phyloP scores from a whole-genome alignment of 2,329 filamentous ascomycete genomes.

The Mycosphaerella arachidis region DNA sequence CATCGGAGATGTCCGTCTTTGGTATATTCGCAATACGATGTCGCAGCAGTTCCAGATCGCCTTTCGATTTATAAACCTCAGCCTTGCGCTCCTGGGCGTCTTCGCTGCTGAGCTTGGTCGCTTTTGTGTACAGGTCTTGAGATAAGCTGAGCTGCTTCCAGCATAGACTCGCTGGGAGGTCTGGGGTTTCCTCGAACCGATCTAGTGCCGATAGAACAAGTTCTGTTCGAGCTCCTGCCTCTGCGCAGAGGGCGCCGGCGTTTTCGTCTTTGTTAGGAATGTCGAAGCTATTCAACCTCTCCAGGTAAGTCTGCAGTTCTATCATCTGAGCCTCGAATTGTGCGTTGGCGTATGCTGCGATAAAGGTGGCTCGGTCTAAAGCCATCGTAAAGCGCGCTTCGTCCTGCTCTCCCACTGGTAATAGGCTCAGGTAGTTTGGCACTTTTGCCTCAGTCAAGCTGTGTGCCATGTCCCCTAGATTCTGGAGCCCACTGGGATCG shows the following conservation, averaged over 20 bases:
- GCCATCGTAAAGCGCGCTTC: constrained; percentile 39
- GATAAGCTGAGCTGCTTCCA: constrained; percentile 54
- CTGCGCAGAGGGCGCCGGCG: constrained; percentile 49
- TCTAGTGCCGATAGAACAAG: constrained; percentile 27
- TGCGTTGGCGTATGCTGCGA: constrained; percentile 53
- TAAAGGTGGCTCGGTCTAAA: constrained; percentile 54
- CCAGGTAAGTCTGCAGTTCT: constrained; percentile 52
- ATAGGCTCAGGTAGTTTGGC: constrained; percentile 45
- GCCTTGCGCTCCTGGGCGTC: constrained; percentile 43
- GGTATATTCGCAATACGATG: constrained; percentile 44
- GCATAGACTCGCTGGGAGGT: constrained; percentile 30
- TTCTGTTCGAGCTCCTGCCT: constrained; percentile 29
- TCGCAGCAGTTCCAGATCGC: constrained; percentile 53
- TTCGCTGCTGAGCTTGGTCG: constrained; percentile 45
- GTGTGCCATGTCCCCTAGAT: constrained; percentile 56
- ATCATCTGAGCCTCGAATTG: constrained; percentile 51
- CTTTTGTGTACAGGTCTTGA: constrained; percentile 47
- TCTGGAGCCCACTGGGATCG: constrained; percentile 44
- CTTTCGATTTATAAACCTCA: constrained; percentile 49
- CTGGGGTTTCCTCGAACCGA: constrained; percentile 20
- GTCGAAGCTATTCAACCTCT: constrained; percentile 33
- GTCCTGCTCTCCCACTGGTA: constrained; percentile 27
- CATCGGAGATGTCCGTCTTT: constrained; percentile 37
- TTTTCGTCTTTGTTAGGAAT: constrained; percentile 44
- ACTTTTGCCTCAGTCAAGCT: constrained; percentile 53